Conservation (phyloP, 352 stramenopile genomes). For the Globisporangium rhizosaccharum region DNA sequence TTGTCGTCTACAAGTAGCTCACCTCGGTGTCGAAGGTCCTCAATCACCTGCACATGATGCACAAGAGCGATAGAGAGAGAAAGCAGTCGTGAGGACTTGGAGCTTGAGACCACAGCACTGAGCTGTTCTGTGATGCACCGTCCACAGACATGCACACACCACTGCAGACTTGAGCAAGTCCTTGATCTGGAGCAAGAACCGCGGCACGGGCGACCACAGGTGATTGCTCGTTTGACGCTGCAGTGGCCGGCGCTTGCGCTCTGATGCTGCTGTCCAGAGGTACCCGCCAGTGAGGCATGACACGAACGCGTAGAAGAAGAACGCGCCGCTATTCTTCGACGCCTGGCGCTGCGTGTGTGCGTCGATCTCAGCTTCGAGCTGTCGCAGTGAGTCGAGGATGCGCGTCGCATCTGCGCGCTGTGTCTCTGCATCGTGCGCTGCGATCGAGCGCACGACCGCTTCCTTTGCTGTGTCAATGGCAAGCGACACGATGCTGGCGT, state of each 20-base stretch:
- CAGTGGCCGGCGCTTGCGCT: constrained; percentile 9
- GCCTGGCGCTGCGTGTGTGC: constrained; percentile 7
- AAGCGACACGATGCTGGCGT: constrained; percentile 7
- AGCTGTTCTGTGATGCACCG: neutral
- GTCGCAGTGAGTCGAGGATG: constrained; percentile 3
- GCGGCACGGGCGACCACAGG: constrained; percentile 34
- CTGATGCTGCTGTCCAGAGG: constrained; percentile 18
- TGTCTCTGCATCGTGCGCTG: neutral
- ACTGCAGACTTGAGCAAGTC: constrained; percentile 27
- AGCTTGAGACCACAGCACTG: neutral
- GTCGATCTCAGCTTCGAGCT: constrained; percentile 8
- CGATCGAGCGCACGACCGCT: neutral
- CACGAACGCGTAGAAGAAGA: constrained; percentile 36
- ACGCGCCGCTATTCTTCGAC: constrained; percentile 6
- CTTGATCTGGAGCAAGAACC: constrained; percentile 23
- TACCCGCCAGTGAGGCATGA: constrained; percentile 22
- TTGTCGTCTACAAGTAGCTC: constrained; percentile 2
- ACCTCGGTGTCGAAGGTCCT: constrained; percentile 19
- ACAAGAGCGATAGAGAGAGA: neutral
- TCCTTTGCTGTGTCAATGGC: constrained; percentile 6
- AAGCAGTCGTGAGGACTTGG: too few relatives aligned
- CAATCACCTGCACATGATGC: constrained; percentile 23
- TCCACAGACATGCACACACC: constrained; percentile 16
- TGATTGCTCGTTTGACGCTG: constrained; percentile 11
- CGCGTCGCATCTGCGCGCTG: neutral